Base-by-base conservation (phyloP, 345 rosid species). In the Salix caprea region DNA sequence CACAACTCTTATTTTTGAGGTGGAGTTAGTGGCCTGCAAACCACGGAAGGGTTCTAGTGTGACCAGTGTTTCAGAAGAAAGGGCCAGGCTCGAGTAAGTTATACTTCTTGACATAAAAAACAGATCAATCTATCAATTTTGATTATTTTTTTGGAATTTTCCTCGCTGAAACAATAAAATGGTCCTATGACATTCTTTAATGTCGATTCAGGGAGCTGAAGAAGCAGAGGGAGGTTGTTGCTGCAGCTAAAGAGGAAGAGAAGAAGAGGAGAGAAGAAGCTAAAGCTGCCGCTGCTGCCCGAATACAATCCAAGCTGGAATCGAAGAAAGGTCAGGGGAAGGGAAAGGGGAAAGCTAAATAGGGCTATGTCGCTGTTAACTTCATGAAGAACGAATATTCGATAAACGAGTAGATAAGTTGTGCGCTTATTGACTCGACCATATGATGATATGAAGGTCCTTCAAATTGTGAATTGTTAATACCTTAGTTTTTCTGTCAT, bases 191-290 rank as follows among this genome's bases (percentile, higher is more conserved):
- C 68, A 11, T 21, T 15, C 21, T 37, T 40, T 40, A 70, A 70
- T 18, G 52, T 62, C 4, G 69, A 36, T n/a, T 70, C 86, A 90
- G 98, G 64, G 98, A 96, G 81, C 87, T 96, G 85, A 93, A 93
- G 92, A 93, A 88, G 88, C 97, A 91, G 76, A 89, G 98, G 81
- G 98, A 92, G 84, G 68, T 86, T 1, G 92, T 96, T 54, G 94
- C 97, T 6, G 88, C 94, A 7, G 72, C 72, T 5, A 96, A 92
- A 79, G 99, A 91, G 77, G 98, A 88, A 73, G 97, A 91, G 68
- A 91, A 92, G 86, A 92, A 77, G 86, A 93, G 80, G 85, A 86
- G 99, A 81, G 98, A 96, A 82, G 97, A 89, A 80, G 98, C 98
- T 18, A 93, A 93, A 82, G 98, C 98, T 5, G 92, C 98, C 0